A percentile compares a stretch with the other conserved stretches of the same genome.
phyloP scores from a whole-genome alignment of 129 eudicot species.

The Chrysanthemum seticuspe region DNA sequence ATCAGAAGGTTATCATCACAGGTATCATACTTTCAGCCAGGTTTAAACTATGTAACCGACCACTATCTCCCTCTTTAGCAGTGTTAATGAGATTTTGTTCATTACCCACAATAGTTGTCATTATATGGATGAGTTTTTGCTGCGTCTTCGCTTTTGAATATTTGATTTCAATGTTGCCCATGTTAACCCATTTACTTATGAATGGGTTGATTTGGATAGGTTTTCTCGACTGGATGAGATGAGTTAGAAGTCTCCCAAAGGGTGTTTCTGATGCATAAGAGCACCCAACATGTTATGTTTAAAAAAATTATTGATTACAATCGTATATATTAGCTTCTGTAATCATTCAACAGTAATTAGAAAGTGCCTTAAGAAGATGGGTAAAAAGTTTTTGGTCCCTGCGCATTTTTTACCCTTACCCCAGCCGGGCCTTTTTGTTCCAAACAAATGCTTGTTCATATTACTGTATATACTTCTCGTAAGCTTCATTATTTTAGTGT shows the following conservation, averaged over 20 bases:
- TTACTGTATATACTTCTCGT: background rate
- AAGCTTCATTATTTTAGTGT: background rate
- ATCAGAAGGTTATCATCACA: slow-evolving; percentile 80
- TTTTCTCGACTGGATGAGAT: background rate
- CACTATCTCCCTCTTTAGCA: background rate
- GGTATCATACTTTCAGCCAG: slow-evolving; percentile 37
- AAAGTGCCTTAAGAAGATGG: too few relatives aligned
- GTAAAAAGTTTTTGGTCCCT: too few relatives aligned
- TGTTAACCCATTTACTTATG: background rate
- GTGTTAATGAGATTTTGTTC: background rate
- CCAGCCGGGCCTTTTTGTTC: background rate
- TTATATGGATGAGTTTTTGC: background rate
- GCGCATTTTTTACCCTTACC: too few relatives aligned
- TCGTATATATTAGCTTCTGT: too few relatives aligned
- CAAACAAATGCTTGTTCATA: background rate
- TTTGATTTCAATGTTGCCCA: background rate
- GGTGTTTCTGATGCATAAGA: background rate
- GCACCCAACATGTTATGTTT: background rate
- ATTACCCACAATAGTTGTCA: background rate
- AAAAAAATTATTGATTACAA: background rate
- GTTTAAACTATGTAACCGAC: background rate
- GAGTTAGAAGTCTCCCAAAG: background rate
- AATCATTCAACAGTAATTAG: too few relatives aligned
- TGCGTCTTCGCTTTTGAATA: background rate
- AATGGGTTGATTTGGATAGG: slow-evolving; percentile 13